These are phyloP conservation scores for Dendrostoma leiphaemia DNA, from an alignment of 2,329 filamentous ascomycete species.

Conservation along the genomic window DNA sequence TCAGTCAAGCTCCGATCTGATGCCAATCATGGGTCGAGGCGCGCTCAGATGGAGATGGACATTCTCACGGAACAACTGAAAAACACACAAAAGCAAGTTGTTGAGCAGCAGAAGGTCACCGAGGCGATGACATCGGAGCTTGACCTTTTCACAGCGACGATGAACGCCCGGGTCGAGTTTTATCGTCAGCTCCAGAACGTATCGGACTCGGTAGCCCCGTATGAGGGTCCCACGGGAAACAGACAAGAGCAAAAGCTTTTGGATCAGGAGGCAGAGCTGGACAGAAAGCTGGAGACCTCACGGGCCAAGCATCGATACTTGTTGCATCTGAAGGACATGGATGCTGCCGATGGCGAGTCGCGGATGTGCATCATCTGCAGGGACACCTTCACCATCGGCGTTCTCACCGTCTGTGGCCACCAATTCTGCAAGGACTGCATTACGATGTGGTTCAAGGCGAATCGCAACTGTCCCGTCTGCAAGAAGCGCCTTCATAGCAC, in stretches of 20 bases:
- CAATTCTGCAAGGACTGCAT: conserved; percentile 91
- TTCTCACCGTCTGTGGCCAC: conserved; percentile 85
- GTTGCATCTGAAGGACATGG: conserved; percentile 52
- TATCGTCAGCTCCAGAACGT: conserved; percentile 87
- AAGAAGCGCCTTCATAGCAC: conserved; percentile 63
- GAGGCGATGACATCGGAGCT: conserved; percentile 64
- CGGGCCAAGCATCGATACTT: conserved; percentile 76
- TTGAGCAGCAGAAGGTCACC: conserved; percentile 48
- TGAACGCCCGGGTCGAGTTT: conserved; percentile 85
- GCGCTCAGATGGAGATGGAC: conserved; percentile 60
- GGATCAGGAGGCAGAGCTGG: conserved; percentile 48
- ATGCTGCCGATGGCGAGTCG: conserved; percentile 61
- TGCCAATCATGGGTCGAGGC: conserved; percentile 47
- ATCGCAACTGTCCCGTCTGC: conserved; percentile 81
- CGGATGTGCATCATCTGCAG: conserved; percentile 86
- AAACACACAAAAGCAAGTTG: conserved; percentile 53
- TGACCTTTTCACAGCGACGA: conserved; percentile 70
- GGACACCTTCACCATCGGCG: conserved; percentile 70
- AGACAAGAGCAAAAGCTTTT: conserved; percentile 40
- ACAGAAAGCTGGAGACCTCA: conserved; percentile 57
- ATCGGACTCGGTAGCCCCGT: conserved; percentile 81
- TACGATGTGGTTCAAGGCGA: conserved; percentile 69
- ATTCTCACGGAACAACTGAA: conserved; percentile 65
- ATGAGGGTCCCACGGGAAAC: conserved; percentile 62
- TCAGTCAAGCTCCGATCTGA: conserved; percentile 58